Evolutionary conservation across 805 yeast genomes (phyloP).

Genomic region (Teunomyces pallodes): DNA sequence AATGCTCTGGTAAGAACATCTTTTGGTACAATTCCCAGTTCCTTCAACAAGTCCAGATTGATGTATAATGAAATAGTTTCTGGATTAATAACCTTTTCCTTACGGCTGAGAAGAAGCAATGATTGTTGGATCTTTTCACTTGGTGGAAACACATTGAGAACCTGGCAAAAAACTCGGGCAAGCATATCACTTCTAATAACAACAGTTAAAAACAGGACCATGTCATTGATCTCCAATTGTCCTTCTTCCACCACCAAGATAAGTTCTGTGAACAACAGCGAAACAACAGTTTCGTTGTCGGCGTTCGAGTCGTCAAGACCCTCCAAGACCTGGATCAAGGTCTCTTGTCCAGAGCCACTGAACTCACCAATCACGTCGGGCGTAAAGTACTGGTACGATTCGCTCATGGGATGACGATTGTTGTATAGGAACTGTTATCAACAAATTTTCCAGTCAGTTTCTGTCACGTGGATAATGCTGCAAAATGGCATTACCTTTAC

Average conservation of each 20-base stretch:
- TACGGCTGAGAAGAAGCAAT: constrained; percentile 19
- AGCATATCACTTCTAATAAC: constrained; percentile 29
- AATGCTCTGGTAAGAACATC: constrained; percentile 35
- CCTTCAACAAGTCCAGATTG: constrained; percentile 25
- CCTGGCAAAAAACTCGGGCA: constrained; percentile 37
- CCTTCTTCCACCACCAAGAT: constrained; percentile 25
- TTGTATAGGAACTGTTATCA: background rate
- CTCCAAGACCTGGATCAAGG: constrained; percentile 30
- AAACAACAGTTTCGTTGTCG: constrained; percentile 16
- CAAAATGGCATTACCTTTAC: background rate
- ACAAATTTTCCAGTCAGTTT: background rate
- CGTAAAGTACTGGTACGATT: constrained; percentile 22
- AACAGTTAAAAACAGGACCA: constrained; percentile 22
- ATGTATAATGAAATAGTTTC: constrained; percentile 31
- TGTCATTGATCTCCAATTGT: constrained; percentile 12
- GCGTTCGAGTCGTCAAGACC: constrained; percentile 18
- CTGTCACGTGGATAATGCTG: constrained; percentile 1
- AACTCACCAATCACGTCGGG: constrained; percentile 32
- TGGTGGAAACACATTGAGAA: constrained; percentile 36
- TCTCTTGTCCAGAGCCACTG: constrained; percentile 28
- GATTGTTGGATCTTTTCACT: constrained; percentile 19
- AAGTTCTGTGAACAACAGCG: constrained; percentile 33
- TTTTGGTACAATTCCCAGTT: constrained; percentile 27
- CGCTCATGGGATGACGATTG: constrained; percentile 8
- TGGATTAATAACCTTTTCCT: constrained; percentile 26